These are phyloP conservation scores for Aspergillus awamori DNA, from an alignment of 2,329 filamentous ascomycete species.

Conservation along the genomic window DNA sequence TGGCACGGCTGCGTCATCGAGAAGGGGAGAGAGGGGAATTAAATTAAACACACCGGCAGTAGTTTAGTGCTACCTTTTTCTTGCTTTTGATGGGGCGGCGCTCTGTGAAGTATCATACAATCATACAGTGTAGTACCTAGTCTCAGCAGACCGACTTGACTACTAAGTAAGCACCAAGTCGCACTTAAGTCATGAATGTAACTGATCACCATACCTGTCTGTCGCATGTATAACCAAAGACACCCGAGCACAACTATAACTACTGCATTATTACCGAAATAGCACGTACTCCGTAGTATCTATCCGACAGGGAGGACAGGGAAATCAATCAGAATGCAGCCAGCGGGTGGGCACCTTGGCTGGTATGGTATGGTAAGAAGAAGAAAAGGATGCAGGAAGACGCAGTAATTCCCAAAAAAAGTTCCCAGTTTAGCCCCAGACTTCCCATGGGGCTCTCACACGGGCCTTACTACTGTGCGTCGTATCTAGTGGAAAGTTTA, in stretches of 20 bases:
- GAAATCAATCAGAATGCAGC: neutral
- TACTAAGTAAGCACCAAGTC: too few relatives aligned
- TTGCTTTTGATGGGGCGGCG: neutral
- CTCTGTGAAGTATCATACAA: neutral
- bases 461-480: constrained; percentile 14
- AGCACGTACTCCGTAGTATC: neutral
- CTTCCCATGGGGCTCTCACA: constrained; percentile 16
- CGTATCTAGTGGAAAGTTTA: constrained; percentile 13
- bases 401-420: too few relatives aligned
- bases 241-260: too few relatives aligned
- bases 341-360: neutral
- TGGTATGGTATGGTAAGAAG: constrained; percentile 4
- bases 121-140: too few relatives aligned
- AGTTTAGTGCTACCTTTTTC: neutral
- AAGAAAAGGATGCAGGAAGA: neutral
- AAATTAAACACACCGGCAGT: neutral
- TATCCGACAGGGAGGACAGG: neutral
- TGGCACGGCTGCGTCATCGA: neutral
- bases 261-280: too few relatives aligned
- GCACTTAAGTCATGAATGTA: neutral
- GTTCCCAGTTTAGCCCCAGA: constrained; percentile 17
- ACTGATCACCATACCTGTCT: neutral
- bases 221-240: too few relatives aligned
- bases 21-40: neutral
- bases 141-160: too few relatives aligned